Percentiles rank a stretch among this genome's conserved stretches.
Evolutionary conservation across 73 alveolate species (phyloP).

Genomic region (Blepharisma stoltei): DNA sequence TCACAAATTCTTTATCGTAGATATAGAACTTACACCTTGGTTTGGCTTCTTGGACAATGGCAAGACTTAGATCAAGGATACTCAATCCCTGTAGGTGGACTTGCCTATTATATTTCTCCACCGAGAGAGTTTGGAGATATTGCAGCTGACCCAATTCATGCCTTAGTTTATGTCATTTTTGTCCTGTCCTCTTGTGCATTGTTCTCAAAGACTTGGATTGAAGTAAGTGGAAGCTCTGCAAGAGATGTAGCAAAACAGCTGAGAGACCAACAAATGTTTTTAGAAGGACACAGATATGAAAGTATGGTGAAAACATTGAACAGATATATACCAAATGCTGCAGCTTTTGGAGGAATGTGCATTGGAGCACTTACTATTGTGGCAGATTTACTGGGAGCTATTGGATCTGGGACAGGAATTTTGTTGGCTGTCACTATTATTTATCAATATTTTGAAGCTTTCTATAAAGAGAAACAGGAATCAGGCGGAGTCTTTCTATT

Average conservation of each 20-base stretch:
- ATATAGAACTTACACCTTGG: conserved; percentile 93
- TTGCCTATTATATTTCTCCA: conserved; percentile 98
- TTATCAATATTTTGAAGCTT: conserved; percentile 97
- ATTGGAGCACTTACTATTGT: conserved; percentile 98
- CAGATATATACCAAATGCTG: conserved; percentile 99
- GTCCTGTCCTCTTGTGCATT: conserved; percentile 97
- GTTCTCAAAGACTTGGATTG: conserved; percentile 99
- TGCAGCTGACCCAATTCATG: conserved; percentile 93
- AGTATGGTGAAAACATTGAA: conserved; percentile 81
- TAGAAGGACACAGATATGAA: conserved; percentile 92
- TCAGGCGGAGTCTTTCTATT: conserved; percentile 31
- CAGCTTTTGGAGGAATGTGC: conserved; percentile 99
- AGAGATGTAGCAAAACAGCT: conserved; percentile 99
- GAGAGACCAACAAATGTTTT: conserved; percentile 96
- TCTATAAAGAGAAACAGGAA: conserved; percentile 82
- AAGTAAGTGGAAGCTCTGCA: conserved; percentile 97
- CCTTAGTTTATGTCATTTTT: conserved; percentile 95
- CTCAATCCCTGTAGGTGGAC: conserved; percentile 99
- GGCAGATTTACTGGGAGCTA: conserved; percentile 99
- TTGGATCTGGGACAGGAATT: conserved; percentile 99
- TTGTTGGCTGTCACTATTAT: conserved; percentile 97
- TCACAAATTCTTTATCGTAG: conserved; percentile 97
- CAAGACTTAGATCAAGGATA: conserved; percentile 86
- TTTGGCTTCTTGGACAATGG: conserved; percentile 97
- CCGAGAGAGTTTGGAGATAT: conserved; percentile 84